phyloP scores from a whole-genome alignment of 192 early-diverging fungal genomes.

The Phycomyces nitens region DNA sequence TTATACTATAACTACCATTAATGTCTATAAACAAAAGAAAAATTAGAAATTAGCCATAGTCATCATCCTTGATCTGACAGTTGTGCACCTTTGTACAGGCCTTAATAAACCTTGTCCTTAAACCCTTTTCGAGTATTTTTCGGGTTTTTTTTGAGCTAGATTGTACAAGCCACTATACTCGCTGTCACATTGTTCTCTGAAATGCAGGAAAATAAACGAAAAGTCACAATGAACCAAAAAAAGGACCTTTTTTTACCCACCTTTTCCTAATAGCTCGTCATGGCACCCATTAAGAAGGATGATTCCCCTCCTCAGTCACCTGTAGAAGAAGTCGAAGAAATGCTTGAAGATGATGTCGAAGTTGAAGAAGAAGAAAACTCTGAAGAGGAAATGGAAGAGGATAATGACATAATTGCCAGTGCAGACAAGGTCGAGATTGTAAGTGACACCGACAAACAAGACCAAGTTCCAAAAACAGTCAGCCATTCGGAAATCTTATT shows the following conservation, averaged over 20 bases:
- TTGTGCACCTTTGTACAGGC: background rate
- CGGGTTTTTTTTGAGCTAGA: too few species aligned
- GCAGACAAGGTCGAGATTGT: constrained; percentile 49
- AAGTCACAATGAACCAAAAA: background rate
- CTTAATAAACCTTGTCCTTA: too few species aligned
- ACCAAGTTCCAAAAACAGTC: background rate
- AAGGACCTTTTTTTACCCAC: background rate
- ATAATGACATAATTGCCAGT: constrained; percentile 28
- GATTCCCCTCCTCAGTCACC: background rate
- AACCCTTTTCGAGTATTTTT: too few species aligned
- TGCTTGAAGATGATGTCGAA: background rate
- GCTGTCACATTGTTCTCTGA: constrained; percentile 2
- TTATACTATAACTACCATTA: too few species aligned
- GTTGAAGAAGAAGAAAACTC: constrained; percentile 14
- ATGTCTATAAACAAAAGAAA: too few species aligned
- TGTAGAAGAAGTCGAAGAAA: background rate
- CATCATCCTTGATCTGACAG: too few species aligned
- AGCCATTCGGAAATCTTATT: background rate
- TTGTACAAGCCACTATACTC: constrained; percentile 2
- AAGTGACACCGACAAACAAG: constrained; percentile 14
- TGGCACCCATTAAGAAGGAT: background rate
- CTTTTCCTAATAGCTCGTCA: background rate
- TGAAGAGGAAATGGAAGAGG: constrained; percentile 38
- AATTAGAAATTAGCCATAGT: background rate
- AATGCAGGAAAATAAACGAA: background rate